Conservation (phyloP, 1,284 basidiomycete genomes). For the Apiotrichum mycotoxinovorans region DNA sequence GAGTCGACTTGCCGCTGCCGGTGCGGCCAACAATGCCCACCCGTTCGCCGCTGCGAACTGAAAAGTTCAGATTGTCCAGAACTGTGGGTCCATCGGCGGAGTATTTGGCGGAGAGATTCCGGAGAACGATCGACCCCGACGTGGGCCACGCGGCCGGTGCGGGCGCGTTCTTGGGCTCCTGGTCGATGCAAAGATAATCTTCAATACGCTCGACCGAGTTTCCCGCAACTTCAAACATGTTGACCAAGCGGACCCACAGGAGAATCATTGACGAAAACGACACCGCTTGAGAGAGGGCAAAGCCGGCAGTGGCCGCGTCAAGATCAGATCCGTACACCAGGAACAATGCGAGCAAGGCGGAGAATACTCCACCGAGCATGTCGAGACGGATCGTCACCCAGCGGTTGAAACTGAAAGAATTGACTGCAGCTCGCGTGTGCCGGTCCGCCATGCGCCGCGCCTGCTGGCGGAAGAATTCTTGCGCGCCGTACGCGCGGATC, state of each 20-base stretch:
- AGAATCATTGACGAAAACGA: constrained; percentile 44
- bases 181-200: constrained; percentile 66
- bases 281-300: constrained; percentile 48
- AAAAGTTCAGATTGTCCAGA: constrained; percentile 58
- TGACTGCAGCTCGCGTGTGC: constrained; percentile 45
- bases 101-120: constrained; percentile 53
- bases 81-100: constrained; percentile 53
- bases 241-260: constrained; percentile 42
- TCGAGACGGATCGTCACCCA: constrained; percentile 48
- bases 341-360: constrained; percentile 40
- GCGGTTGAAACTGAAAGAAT: constrained; percentile 48
- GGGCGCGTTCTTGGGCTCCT: constrained; percentile 59
- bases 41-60: constrained; percentile 59
- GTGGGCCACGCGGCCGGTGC: constrained; percentile 77
- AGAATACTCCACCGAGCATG: constrained; percentile 47
- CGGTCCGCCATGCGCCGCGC: constrained; percentile 43
- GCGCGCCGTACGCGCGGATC: constrained; percentile 49
- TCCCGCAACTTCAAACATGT: constrained; percentile 51
- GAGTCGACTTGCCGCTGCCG: constrained; percentile 65
- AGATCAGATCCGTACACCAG: constrained; percentile 41
- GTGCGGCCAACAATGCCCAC: constrained; percentile 68
- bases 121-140: constrained; percentile 63
- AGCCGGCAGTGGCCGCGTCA: constrained; percentile 45
- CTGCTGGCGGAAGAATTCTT: constrained; percentile 20
- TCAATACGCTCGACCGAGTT: constrained; percentile 66